Evolutionary conservation across 441 rosid genomes (phyloP).

Genomic region (Adansonia madagascariensis): DNA sequence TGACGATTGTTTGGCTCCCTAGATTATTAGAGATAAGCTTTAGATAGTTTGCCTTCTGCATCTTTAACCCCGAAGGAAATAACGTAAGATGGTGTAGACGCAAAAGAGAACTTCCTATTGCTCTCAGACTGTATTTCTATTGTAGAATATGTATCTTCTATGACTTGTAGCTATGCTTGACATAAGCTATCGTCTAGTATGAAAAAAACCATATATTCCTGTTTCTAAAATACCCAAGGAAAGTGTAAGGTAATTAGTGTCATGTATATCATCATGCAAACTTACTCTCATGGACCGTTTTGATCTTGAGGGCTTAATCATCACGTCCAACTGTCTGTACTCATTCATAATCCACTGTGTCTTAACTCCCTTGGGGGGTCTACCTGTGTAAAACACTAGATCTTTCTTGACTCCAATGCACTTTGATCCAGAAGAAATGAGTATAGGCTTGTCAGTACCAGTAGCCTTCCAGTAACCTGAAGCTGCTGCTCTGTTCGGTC

Average conservation of each 20-base stretch:
- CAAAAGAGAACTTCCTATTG: neutral
- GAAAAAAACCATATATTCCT: neutral
- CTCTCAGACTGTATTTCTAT: neutral
- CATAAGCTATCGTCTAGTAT: neutral
- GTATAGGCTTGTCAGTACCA: constrained; percentile 51
- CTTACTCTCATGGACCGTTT: constrained; percentile 60
- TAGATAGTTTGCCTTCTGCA: neutral
- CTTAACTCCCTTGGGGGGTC: constrained; percentile 50
- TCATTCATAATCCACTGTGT: constrained; percentile 63
- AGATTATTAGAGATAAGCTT: neutral
- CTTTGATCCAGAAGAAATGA: constrained; percentile 35
- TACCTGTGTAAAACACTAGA: constrained; percentile 53
- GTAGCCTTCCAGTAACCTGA: constrained; percentile 63
- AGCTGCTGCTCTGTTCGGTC: constrained; percentile 59
- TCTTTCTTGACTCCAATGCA: constrained; percentile 60
- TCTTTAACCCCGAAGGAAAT: neutral
- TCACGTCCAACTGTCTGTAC: constrained; percentile 41
- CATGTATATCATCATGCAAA: neutral
- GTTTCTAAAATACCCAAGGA: neutral
- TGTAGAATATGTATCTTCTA: neutral
- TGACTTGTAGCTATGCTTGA: neutral
- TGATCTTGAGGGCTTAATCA: constrained; percentile 35
- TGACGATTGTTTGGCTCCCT: neutral
- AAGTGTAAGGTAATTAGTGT: neutral
- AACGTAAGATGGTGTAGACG: neutral